Evolutionary conservation across 192 early-diverging fungal genomes (phyloP), one percentile per base, ranked within the genome.

Genomic region (Coemansia sp.): DNA sequence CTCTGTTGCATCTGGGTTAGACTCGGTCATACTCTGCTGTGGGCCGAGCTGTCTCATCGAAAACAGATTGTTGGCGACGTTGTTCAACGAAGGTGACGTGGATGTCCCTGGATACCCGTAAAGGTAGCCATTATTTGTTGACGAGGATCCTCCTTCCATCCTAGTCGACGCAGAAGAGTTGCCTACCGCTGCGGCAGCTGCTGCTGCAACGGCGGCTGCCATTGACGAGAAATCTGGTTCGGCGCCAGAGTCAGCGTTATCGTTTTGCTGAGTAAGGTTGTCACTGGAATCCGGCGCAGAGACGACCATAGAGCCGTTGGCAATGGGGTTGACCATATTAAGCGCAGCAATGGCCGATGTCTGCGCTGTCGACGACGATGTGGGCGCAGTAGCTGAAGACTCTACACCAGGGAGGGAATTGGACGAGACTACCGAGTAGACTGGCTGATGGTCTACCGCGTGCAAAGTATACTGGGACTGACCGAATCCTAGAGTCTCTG

Each of bases 11-110:
- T 58, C 55, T 8, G 52, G 2, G 10, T 53, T 53, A 16, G 55
- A 33, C 30, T 58, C 55, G 4, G 30, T 16, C 30, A 53, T 53
- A 9, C 11, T 53, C 6, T 39, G 6, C 5, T 58, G 63, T 0
- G 63, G 19, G 40, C 68, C 46, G 14, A 65, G 35, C 35, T 80
- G 78, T 0, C 79, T 49, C 44, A 82, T 43, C 28, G 79, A 76
- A 57, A 78, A 83, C 49, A 83, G 53, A 39, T 78, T 83, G 28
- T 21, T 65, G 17, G 80, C 80, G 1, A 83, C 80, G 10, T 74
- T 76, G 50, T 83, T 83, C 4, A 82, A 63, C 0, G 80, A 71
- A 8, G 80, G 80, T 30, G 80, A 78, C 0, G 62, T 60, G 6
- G 70, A 17, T 21, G 50, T 43, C 8, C 19, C 37, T 3, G 33